Conservation (phyloP, 345 rosid genomes). For the Populus davidiana region DNA sequence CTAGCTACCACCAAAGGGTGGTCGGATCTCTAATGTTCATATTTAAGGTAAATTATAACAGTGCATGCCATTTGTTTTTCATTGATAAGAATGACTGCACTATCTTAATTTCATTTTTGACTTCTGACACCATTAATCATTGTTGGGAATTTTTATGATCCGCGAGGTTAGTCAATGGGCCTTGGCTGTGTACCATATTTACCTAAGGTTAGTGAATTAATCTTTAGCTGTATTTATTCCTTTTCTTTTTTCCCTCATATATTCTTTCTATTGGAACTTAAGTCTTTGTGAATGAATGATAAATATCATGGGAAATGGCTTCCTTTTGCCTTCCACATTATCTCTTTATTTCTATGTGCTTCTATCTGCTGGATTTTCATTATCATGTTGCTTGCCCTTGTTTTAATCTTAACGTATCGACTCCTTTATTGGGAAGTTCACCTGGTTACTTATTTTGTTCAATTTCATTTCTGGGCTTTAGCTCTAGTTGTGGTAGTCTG, state of each 20-base stretch:
- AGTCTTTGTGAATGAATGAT: background rate
- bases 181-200: conserved; percentile 95
- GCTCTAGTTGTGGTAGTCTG: background rate
- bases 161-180: conserved; percentile 93
- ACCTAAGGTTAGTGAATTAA: conserved; percentile 68
- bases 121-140: conserved; percentile 8
- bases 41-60: conserved; percentile 62
- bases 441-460: background rate
- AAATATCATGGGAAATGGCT: background rate
- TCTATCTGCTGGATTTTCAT: background rate
- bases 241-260: background rate
- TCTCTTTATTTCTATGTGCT: background rate
- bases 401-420: background rate
- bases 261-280: background rate
- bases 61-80: conserved; percentile 2
- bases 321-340: background rate
- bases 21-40: conserved; percentile 96
- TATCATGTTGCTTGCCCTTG: background rate
- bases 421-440: background rate
- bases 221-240: conserved; percentile 14
- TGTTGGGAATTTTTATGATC: conserved; percentile 15
- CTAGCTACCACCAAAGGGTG: conserved; percentile 95
- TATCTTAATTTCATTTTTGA: background rate
- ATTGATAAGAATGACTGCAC: background rate
- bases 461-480: background rate